A percentile compares a stretch with the other conserved stretches of the same genome.
Evolutionary conservation across 257 asterid species (phyloP).

Genomic region (Capsicum baccatum): DNA sequence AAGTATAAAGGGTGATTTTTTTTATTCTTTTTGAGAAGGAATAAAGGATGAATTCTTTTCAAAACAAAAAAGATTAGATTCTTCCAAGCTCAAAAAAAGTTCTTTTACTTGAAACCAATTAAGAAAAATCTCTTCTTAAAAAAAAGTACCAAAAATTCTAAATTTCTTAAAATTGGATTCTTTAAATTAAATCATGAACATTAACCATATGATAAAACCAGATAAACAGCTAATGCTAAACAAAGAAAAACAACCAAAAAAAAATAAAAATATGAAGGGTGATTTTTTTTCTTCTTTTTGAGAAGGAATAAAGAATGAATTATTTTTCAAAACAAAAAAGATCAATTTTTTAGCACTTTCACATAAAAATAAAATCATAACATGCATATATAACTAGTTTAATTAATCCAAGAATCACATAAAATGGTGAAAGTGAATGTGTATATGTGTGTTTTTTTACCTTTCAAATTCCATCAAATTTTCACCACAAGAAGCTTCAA

Average conservation of each 20-base stretch:
- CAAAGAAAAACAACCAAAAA: background rate
- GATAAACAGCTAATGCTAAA: too few relatives aligned
- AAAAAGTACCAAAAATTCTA: too few relatives aligned
- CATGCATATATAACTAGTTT: background rate
- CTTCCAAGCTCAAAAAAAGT: too few relatives aligned
- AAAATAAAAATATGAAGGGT: background rate
- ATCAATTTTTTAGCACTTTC: too few relatives aligned
- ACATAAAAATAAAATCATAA: background rate
- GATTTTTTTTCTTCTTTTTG: background rate
- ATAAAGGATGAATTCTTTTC: too few relatives aligned
- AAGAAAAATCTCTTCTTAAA: too few relatives aligned
- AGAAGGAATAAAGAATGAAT: too few relatives aligned
- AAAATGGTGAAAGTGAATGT: background rate
- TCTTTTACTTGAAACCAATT: too few relatives aligned
- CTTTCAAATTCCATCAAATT: slow-evolving; percentile 42
- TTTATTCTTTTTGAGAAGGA: too few relatives aligned
- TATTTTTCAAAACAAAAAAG: background rate
- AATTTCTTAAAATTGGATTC: too few relatives aligned
- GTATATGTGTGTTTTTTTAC: slow-evolving; percentile 13
- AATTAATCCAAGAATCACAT: background rate
- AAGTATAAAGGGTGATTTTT: background rate
- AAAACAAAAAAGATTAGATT: background rate
- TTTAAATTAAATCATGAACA: too few relatives aligned
- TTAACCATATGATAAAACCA: too few relatives aligned
- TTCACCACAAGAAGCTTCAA: slow-evolving; percentile 40